Evolutionary conservation across 78 protist species (phyloP), one percentile per base, ranked within the genome.

Genomic region (Dictyostelium purpureum): DNA sequence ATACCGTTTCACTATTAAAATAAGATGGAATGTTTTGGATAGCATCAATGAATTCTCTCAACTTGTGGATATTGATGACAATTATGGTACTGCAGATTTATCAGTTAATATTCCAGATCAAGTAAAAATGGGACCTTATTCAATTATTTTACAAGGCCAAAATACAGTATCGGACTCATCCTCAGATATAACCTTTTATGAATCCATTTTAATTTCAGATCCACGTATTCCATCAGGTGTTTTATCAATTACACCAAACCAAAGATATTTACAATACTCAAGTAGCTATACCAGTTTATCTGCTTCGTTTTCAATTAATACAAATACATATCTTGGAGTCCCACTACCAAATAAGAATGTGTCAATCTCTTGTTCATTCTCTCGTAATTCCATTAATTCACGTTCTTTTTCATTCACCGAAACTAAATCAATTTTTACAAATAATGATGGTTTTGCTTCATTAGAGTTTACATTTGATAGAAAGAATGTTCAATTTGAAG

Each of bases 201-300:
- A 18, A 54, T 67, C 66, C 3, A n/a, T 85, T 2, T 33, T 73
- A 12, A 52, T 85, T 47, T 43, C 69, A 31, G 92, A 85, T 73
- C 74, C 82, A 47, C 76, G 82, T 56, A 37, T 85, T 26, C 92
- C 92, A 59, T 56, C 83, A 73, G 92, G 83, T 11, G 45, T 42
- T 19, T 16, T 85, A 4, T 28, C 42, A 16, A 18, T 73, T 1
- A 24, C 19, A 24, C 14, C 12, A 21, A 59, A 54, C n/a, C n/a
- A 40, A 24, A 42, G 54, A 42, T 85, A 19, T 49, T 31, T 85
- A 26, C 45, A 10, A 35, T 73, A 33, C 10, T 10, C 33, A 35
- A 45, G 4, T 31, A n/a, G 21, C 3, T 10, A 9, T 11, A 6
- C 26, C 26, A 16, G 45, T 33, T 42, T 33, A 33, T 16, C 31